Evolutionary conservation across 2,329 filamentous ascomycete species (phyloP).

Genomic region (Rhynchosporium agropyri): DNA sequence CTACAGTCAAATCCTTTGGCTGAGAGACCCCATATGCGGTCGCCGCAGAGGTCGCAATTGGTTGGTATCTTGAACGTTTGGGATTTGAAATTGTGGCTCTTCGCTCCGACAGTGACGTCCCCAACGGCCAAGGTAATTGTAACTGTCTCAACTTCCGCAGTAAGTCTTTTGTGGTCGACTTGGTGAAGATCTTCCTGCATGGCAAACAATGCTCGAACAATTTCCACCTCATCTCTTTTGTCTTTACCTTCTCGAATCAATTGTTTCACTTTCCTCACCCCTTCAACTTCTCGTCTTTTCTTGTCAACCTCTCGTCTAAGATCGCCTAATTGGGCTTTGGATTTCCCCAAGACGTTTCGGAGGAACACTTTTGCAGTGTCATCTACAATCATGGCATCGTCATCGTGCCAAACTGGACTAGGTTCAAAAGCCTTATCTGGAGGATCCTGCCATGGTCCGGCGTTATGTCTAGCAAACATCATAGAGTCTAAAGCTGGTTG

Average conservation of each 20-base stretch:
- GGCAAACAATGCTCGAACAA: conserved; percentile 80
- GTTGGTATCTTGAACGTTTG: conserved; percentile 99
- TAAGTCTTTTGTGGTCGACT: conserved; percentile 79
- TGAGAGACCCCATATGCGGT: conserved; percentile 94
- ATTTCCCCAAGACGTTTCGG: conserved; percentile 88
- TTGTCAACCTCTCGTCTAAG: conserved; percentile 81
- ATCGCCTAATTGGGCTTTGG: conserved; percentile 80
- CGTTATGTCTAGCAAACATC: conserved; percentile 97
- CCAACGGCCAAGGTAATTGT: conserved; percentile 91
- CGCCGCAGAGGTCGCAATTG: conserved; percentile 95
- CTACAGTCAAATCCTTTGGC: conserved; percentile 96
- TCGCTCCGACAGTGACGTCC: conserved; percentile 87
- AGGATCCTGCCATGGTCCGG: conserved; percentile 80
- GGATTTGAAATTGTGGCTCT: conserved; percentile 97
- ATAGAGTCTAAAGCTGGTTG: conserved; percentile 88
- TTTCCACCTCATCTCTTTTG: conserved; percentile 83
- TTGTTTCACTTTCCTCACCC: conserved; percentile 71
- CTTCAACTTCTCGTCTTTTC: conserved; percentile 83
- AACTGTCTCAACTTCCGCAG: conserved; percentile 88
- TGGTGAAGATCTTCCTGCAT: conserved; percentile 85
- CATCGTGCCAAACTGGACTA: conserved; percentile 96
- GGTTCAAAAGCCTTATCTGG: conserved; percentile 85
- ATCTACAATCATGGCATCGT: conserved; percentile 82
- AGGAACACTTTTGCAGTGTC: conserved; percentile 87
- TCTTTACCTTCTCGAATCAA: conserved; percentile 81